Base-by-base conservation (phyloP, 148 eudicot species). In the Heliosperma pusillum region DNA sequence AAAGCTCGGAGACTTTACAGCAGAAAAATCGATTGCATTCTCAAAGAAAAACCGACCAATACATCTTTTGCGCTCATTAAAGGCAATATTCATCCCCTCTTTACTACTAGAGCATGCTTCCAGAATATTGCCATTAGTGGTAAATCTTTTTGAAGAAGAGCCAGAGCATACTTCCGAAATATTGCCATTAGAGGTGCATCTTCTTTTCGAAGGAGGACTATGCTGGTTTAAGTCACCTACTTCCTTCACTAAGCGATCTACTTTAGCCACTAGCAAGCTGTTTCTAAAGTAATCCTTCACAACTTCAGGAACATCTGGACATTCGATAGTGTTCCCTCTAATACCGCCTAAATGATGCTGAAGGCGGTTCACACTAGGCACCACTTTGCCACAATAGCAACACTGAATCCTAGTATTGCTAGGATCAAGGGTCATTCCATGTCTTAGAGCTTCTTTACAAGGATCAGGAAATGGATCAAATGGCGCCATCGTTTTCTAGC, bases 21-120 rank as follows among this genome's bases (percentile, higher is more conserved):
- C 82, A 69, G 47, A 30, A 40, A 84, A 75, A 78, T 85, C 85
- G 55, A 88, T 73, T 15, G 73, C 89, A 42, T 80, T 88, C 80
- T 89, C 93, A 61, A 85, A 85, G 50, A 88, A 84, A 78, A 89
- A 89, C 80, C 86, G 87, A 40, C 87, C 88, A 5, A 89, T 79
- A 70, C 71, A 66, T 66, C 76, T 81, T 73, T 84, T 82, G 47
- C 63, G 55, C 76, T 74, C 66, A 10, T 44, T 21, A 5, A 78
- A 57, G 42, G 78, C 61, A 15, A 80, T 72, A 61, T 77, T 76
- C 20, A 42, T 55, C 66, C 72, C 72, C 57, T 75, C 83, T 22
- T 77, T 66, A 67, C 22, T 44, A 3, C 71, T 60, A 26, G 26
- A 27, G 53, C 60, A 45, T n/a, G 71, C 76, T 66, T 50, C 72